Conservation (phyloP, 176 grass and related monocot species). For the Ampelocalamus luodianensis region DNA sequence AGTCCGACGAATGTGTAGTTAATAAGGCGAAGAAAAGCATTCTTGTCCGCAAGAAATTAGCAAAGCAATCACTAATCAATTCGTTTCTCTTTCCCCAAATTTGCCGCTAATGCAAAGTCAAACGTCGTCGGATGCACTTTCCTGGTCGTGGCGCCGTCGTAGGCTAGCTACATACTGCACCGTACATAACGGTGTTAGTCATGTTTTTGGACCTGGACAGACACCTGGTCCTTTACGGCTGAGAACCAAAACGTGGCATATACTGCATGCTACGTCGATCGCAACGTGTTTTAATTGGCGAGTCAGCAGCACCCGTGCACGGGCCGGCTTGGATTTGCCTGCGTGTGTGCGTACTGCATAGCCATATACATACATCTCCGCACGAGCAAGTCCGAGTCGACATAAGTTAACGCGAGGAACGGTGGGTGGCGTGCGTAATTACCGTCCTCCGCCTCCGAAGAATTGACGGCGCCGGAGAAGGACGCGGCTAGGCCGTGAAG, state of each 20-base stretch:
- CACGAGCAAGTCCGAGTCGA: not conserved
- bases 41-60: slow-evolving; percentile 30
- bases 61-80: no score
- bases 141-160: not conserved
- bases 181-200: no score
- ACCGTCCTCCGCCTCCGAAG: not conserved
- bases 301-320: not conserved
- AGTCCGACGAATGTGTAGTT: not conserved
- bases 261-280: not conserved
- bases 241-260: not conserved
- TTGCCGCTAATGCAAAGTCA: not conserved
- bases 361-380: no score
- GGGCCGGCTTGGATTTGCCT: not conserved
- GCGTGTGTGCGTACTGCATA: not conserved
- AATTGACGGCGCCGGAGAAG: not conserved
- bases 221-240: not conserved
- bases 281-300: not conserved
- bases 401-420: not conserved
- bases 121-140: not conserved
- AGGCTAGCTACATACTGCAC: not conserved
- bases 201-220: no score
- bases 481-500: not conserved
- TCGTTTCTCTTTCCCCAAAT: not conserved
- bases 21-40: slow-evolving; percentile 41
- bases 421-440: no score